These are phyloP conservation scores for Echinosophora koreensis DNA, from an alignment of 306 rosid species.

Conservation along the genomic window DNA sequence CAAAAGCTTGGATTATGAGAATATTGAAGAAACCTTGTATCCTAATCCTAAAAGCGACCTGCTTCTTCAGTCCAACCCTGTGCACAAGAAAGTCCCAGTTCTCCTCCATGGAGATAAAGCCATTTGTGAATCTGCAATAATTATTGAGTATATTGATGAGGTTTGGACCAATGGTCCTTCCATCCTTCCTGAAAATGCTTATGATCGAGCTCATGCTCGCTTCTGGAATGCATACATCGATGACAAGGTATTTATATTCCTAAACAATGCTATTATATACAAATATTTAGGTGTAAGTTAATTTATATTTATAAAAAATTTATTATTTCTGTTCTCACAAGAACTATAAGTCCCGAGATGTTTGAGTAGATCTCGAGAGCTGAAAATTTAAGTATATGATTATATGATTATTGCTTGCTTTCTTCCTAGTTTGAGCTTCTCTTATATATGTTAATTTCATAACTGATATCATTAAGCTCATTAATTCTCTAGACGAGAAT, in stretches of 20 bases:
- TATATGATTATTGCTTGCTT: too few species aligned
- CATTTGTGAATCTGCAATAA: slow-evolving; percentile 64
- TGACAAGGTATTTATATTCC: slow-evolving; percentile 55
- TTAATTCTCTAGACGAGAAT: too few species aligned
- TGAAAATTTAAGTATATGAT: too few species aligned
- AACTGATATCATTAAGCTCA: too few species aligned
- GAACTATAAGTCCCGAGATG: too few species aligned
- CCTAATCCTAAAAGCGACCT: slow-evolving; percentile 56
- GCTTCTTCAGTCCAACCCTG: slow-evolving; percentile 68
- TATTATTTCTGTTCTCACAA: too few species aligned
- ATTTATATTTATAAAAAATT: too few species aligned
- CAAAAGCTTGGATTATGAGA: slow-evolving; percentile 57
- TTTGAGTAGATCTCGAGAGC: too few species aligned
- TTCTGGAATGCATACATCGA: slow-evolving; percentile 65
- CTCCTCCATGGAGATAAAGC: slow-evolving; percentile 55
- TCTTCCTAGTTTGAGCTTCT: too few species aligned
- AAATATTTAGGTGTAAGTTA: too few species aligned
- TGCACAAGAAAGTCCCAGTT: slow-evolving; percentile 71
- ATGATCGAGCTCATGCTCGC: slow-evolving; percentile 58
- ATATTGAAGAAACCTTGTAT: slow-evolving; percentile 47
- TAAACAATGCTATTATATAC: too few species aligned
- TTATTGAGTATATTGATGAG: slow-evolving; percentile 68
- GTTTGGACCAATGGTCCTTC: slow-evolving; percentile 59
- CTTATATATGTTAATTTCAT: too few species aligned
- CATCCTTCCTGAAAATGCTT: slow-evolving; percentile 62